These are phyloP conservation scores for Phytophthora sp. DNA, from an alignment of 352 stramenopile genomes.

Conservation along the genomic window DNA sequence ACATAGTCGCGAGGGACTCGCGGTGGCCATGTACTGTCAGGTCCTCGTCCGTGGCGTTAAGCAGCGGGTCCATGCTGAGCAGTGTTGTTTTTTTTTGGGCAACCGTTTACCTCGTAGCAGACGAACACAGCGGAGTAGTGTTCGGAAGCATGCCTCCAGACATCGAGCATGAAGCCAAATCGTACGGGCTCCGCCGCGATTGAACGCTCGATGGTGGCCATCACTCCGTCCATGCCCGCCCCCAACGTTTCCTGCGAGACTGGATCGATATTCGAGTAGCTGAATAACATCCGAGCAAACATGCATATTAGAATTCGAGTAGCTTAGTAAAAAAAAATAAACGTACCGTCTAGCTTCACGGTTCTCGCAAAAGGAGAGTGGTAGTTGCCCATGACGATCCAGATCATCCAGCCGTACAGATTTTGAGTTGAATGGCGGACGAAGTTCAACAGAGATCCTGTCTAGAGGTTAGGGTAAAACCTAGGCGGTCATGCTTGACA, in stretches of 20 bases:
- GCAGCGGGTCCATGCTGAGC: not conserved
- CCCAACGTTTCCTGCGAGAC: conserved; percentile 5
- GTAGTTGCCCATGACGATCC: conserved; percentile 9
- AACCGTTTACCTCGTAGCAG: too few relatives aligned
- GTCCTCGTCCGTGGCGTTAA: not conserved
- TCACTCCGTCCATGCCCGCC: not conserved
- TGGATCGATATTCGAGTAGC: conserved; percentile 3
- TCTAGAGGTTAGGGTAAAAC: too few relatives aligned
- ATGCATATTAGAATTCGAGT: not conserved
- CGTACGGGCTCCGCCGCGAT: too few relatives aligned
- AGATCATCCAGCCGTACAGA: conserved; percentile 5
- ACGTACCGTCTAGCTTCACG: too few relatives aligned
- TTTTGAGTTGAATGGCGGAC: conserved; percentile 1
- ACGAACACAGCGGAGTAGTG: too few relatives aligned
- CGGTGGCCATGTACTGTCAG: not conserved
- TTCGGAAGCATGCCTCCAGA: too few relatives aligned
- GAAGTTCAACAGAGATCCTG: not conserved
- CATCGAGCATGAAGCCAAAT: too few relatives aligned
- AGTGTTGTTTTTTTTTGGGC: too few relatives aligned
- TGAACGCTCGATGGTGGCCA: conserved; percentile 1
- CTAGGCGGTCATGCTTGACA: not conserved
- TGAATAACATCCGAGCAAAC: conserved; percentile 4
- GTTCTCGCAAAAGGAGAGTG: conserved; percentile 7
- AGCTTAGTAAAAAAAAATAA: not conserved
- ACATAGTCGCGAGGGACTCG: not conserved